Conservation (phyloP, 2,329 filamentous ascomycete species). For the Dactylonectria macrodidyma region DNA sequence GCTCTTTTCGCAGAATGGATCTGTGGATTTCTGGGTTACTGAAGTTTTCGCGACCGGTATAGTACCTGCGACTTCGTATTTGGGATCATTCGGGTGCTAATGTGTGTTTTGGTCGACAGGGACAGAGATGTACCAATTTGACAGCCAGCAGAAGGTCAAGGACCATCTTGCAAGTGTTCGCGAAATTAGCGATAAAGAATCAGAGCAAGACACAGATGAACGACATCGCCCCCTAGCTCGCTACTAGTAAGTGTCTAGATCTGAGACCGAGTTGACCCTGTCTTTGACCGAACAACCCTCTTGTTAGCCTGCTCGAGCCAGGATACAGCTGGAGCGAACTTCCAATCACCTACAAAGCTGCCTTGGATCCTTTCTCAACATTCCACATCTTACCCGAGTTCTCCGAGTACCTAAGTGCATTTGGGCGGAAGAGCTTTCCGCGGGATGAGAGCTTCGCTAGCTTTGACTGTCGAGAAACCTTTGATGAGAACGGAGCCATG, state of each 20-base stretch:
- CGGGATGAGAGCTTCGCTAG: slow-evolving; percentile 1
- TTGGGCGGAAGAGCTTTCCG: slow-evolving; percentile 10
- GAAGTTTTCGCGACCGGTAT: not conserved
- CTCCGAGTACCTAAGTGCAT: slow-evolving; percentile 3
- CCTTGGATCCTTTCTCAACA: slow-evolving; percentile 1
- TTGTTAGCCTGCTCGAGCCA: slow-evolving; percentile 11
- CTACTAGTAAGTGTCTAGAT: not conserved
- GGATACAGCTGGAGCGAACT: slow-evolving; percentile 12
- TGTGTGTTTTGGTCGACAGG: not conserved
- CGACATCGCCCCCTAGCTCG: not conserved
- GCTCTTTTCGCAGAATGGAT: not conserved
- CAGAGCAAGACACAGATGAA: not conserved
- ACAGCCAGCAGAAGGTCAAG: not conserved
- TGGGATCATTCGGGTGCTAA: not conserved
- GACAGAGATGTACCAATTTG: not conserved
- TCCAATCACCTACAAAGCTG: slow-evolving; percentile 6
- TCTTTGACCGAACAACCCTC: not conserved
- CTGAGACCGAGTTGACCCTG: not conserved
- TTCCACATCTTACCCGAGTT: slow-evolving; percentile 1
- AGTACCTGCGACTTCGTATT: not conserved
- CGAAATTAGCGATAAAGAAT: not conserved
- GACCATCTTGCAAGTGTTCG: slow-evolving; percentile 1
- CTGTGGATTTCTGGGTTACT: not conserved
- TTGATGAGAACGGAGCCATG: not conserved
- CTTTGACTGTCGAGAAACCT: not conserved